Evolutionary conservation across 345 rosid genomes (phyloP), one percentile per base, ranked within the genome.

Genomic region (Eucalyptus pauciflora): DNA sequence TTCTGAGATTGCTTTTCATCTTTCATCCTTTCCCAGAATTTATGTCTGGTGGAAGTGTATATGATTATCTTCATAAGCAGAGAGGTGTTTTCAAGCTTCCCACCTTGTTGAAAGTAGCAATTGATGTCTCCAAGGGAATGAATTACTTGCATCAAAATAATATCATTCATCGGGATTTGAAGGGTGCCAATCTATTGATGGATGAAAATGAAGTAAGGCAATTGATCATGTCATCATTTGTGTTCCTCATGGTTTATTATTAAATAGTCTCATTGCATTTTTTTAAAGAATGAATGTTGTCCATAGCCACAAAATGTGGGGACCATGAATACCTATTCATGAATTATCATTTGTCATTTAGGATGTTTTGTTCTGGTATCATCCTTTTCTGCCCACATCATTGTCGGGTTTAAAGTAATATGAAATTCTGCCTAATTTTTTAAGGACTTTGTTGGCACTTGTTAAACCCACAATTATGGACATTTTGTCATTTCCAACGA

Each of bases 21-120:
- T 80, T 90, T 88, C 90, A 50, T 87, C 86, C 81, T 67, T 45
- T 60, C 81, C 64, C 87, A 98, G 99, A 98, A 91, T 98, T 93
- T 91, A 98, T 98, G 99, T 91, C 95, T 46, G 98, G 99, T 89
- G 99, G 99, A 91, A 98, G 99, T 93, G 99, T 98, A 50, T 98
- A 98, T 91, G 99, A 98, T 92, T 98, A 97, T 93, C 94, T 98
- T 88, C 99, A 98, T 93, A 98, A 98, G 93, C 98, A 94, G 88
- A 94, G 90, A 91, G 99, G 99, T 88, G 94, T 94, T 80, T 98
- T 98, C 92, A 98, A 94, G 95, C 97, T 97, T 90, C 99, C 99
- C 79, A 83, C 95, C 90, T 76, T 98, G 90, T 92, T 98, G 89
- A 98, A 95, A 93, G 98, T 96, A 87, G 99, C 98, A 76, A 95